Evolutionary conservation across 2,329 filamentous ascomycete genomes (phyloP), one percentile per base, ranked within the genome.

Genomic region (Nemania diffusa): DNA sequence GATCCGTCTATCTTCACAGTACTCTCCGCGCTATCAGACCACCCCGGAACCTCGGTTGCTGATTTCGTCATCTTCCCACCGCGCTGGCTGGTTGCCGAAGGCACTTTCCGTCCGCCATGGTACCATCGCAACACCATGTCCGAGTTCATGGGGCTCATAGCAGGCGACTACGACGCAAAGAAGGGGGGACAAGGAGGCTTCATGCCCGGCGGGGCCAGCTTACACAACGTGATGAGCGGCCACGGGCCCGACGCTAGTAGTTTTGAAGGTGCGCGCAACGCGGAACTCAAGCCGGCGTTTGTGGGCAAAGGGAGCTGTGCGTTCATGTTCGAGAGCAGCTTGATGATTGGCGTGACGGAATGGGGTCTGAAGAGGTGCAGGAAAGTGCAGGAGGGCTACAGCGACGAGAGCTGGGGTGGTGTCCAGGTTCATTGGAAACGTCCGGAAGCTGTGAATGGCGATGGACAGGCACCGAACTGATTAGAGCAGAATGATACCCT

Each of bases 371-470:
- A 79, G 70, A 84, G 87, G 69, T 95, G 85, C 62, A 78, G 81
- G 71, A 87, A 86, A 78, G 83, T 87, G 17, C 86, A 88, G 81
- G 84, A 88, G 71, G 87, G 87, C 64, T 97, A 96, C 75, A 94
- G 89, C 76, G 88, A 90, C 64, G 91, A 97, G 82, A 94, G 92
- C 77, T 97, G 93, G 93, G 89, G 84, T 29, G 85, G 85, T 0
- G 80, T 92, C 59, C 87, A 87, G 78, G 84, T 88, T 50, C 87
- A 91, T 75, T 92, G 90, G 84, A 79, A 80, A 74, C 74, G 74
- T 73, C 82, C 84, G 0, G 78, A 79, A 40, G 80, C 77, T 1
- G 73, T 60, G 7, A 60, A 40, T 13, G 61, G 58, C 0, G 71
- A 75, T 13, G 69, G 64, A 5, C 76, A 80, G 55, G 62, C 79